Conservation (phyloP, 345 rosid genomes). For the Dimocarpus longan region DNA sequence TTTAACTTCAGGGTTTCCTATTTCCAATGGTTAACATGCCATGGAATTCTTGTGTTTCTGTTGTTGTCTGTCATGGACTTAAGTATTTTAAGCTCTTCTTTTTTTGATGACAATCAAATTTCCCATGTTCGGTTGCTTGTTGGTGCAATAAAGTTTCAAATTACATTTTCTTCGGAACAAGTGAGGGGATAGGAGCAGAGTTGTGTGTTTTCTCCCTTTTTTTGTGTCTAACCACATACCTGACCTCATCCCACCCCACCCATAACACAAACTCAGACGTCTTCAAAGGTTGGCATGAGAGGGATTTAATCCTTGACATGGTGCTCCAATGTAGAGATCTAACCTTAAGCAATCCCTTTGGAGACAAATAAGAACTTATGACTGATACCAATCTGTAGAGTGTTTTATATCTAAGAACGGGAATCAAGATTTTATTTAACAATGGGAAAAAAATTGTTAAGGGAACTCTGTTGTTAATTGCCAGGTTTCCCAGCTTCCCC, state of each 20-base stretch:
- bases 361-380: neutral
- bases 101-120: neutral
- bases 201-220: neutral
- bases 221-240: neutral
- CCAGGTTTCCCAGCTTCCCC: neutral
- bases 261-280: neutral
- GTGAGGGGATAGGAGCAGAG: neutral
- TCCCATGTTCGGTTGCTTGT: neutral
- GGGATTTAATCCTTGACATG: neutral
- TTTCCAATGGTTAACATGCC: neutral
- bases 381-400: neutral
- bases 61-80: neutral
- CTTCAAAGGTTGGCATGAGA: neutral
- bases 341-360: neutral
- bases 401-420: neutral
- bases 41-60: neutral
- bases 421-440: neutral
- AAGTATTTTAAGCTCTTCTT: neutral
- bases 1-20: neutral
- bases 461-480: neutral
- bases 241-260: neutral
- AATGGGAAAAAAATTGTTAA: neutral
- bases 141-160: neutral
- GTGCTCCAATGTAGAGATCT: neutral
- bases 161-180: neutral